A percentile compares a stretch with the other conserved stretches of the same genome.
phyloP scores from a whole-genome alignment of 2,329 filamentous ascomycete species.

The Ceratocystis variospora region DNA sequence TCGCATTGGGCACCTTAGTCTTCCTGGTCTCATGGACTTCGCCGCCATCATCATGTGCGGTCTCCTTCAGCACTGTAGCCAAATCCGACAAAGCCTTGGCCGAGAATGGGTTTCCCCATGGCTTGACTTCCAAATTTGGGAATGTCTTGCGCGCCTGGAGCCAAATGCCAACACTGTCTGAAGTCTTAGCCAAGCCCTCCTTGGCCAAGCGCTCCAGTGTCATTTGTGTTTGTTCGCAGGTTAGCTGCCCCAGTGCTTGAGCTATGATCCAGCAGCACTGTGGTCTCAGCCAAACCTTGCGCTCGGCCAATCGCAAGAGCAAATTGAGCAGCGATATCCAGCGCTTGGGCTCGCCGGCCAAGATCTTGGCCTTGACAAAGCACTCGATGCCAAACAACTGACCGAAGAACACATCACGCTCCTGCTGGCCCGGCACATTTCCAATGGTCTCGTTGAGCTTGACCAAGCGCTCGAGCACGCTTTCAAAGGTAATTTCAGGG shows the following conservation, averaged over 20 bases:
- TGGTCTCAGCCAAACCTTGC: slow-evolving; percentile 78
- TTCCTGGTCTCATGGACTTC: slow-evolving; percentile 29
- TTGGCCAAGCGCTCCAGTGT: slow-evolving; percentile 50
- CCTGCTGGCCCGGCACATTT: slow-evolving; percentile 54
- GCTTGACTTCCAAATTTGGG: slow-evolving; percentile 47
- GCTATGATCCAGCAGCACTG: slow-evolving; percentile 76
- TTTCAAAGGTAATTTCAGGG: slow-evolving; percentile 41
- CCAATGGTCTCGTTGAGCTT: slow-evolving; percentile 43
- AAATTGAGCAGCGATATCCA: slow-evolving; percentile 59
- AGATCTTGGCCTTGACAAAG: slow-evolving; percentile 63
- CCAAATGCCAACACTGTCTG: slow-evolving; percentile 85
- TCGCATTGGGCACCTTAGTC: slow-evolving; percentile 58
- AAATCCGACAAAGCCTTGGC: slow-evolving; percentile 54
- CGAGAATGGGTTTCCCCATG: slow-evolving; percentile 68
- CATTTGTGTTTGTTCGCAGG: slow-evolving; percentile 42
- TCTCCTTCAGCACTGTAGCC: slow-evolving; percentile 68
- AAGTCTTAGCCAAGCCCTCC: slow-evolving; percentile 59
- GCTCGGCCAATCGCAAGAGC: slow-evolving; percentile 58
- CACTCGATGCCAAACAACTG: slow-evolving; percentile 77
- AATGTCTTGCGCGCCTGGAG: slow-evolving; percentile 53
- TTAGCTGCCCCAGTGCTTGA: slow-evolving; percentile 52
- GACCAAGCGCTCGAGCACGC: slow-evolving; percentile 38
- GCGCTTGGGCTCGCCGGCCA: slow-evolving; percentile 44
- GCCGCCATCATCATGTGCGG: slow-evolving; percentile 33
- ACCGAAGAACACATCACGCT: slow-evolving; percentile 73